A percentile compares a stretch with the other conserved stretches of the same genome.
phyloP scores from a whole-genome alignment of 2,329 filamentous ascomycete genomes.

The Diatrype stigma region DNA sequence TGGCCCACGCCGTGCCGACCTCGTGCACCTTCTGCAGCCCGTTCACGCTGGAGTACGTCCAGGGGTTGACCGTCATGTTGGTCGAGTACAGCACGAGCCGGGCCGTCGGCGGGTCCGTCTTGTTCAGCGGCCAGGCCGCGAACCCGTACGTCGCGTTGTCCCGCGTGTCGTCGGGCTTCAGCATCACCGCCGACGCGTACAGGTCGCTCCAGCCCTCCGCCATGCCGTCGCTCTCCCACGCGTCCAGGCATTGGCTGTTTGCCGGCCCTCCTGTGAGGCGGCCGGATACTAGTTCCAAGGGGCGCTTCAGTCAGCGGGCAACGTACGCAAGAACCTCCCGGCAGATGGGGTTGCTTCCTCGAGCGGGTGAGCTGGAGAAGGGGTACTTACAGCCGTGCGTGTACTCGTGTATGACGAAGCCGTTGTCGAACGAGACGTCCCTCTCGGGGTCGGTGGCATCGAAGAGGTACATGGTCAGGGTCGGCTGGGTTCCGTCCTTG shows the following conservation, averaged over 20 bases:
- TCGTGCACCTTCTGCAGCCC: constrained; percentile 36
- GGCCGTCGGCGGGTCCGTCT: constrained; percentile 35
- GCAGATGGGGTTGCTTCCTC: too few species aligned
- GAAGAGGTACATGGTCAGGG: constrained; percentile 54
- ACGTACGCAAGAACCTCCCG: too few species aligned
- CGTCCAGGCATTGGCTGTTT: constrained; percentile 42
- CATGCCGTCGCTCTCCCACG: constrained; percentile 51
- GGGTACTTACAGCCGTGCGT: constrained; percentile 36
- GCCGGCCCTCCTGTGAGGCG: constrained; percentile 50
- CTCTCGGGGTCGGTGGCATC: constrained; percentile 35
- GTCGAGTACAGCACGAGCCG: constrained; percentile 50
- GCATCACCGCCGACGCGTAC: constrained; percentile 46
- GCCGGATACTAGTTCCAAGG: constrained; percentile 38
- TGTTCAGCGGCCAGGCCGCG: constrained; percentile 45
- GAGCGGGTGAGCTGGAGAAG: too few species aligned
- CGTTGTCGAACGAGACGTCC: constrained; percentile 48
- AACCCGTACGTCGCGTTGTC: constrained; percentile 39
- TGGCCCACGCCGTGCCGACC: constrained; percentile 50
- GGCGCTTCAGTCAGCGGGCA: background rate
- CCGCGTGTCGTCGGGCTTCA: constrained; percentile 43
- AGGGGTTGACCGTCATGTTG: constrained; percentile 43
- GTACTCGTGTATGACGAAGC: constrained; percentile 53
- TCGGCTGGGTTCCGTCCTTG: constrained; percentile 38
- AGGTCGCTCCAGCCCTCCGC: constrained; percentile 57
- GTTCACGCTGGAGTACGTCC: constrained; percentile 44